Evolutionary conservation across 345 rosid species (phyloP).

Genomic region (Citrus glauca): DNA sequence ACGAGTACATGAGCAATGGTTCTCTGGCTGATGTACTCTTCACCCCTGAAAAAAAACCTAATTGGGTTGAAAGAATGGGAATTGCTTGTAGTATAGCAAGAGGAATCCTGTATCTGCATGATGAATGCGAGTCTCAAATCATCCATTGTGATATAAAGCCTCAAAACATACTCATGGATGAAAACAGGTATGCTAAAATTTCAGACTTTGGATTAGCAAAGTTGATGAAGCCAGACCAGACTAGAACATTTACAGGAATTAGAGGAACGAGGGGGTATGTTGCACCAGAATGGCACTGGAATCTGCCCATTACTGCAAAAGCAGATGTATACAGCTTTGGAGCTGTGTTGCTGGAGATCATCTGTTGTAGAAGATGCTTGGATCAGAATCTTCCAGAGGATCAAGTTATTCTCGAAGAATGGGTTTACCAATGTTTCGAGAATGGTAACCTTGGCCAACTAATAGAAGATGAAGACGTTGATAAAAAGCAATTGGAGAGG

Average conservation of each 20-base stretch:
- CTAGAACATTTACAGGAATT: constrained; percentile 19
- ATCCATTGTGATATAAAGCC: constrained; percentile 33
- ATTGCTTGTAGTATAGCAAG: constrained; percentile 26
- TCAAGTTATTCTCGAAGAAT: constrained; percentile 21
- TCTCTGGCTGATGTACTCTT: constrained; percentile 28
- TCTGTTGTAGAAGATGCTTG: constrained; percentile 12
- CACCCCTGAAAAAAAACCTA: constrained; percentile 3
- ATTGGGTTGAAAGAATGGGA: constrained; percentile 15
- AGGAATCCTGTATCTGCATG: constrained; percentile 24
- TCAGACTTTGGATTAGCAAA: constrained; percentile 32
- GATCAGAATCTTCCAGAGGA: neutral
- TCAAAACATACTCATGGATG: constrained; percentile 23
- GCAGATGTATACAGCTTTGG: constrained; percentile 38
- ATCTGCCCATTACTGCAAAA: constrained; percentile 25
- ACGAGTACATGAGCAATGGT: constrained; percentile 28
- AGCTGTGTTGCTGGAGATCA: constrained; percentile 24
- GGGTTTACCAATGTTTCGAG: constrained; percentile 21
- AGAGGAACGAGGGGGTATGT: constrained; percentile 26
- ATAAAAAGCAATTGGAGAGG: neutral
- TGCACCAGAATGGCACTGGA: constrained; percentile 31
- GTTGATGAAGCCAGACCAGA: constrained; percentile 28
- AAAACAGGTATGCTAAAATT: constrained; percentile 16
- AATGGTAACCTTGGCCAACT: neutral
- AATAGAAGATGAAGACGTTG: constrained; percentile 13
- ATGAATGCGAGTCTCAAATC: constrained; percentile 29